phyloP scores from a whole-genome alignment of 176 grass and related monocot species.

The Phoenix dactylifera region DNA sequence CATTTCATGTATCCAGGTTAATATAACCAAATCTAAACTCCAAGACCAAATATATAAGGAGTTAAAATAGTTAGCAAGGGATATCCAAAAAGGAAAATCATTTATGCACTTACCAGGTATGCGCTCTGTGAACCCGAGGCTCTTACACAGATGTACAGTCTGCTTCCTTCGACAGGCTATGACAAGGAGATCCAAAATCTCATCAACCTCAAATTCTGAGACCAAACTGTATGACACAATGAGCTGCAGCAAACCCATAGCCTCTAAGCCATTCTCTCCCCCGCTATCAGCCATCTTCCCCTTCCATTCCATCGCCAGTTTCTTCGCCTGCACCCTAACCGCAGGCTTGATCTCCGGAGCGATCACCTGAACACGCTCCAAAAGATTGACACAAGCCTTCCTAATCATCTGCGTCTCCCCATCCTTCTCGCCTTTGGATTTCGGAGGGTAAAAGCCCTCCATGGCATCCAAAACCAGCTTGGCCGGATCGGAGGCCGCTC shows the following conservation, averaged over 20 bases:
- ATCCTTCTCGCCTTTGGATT: not conserved
- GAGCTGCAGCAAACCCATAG: conserved; percentile 3
- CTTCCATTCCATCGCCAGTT: conserved; percentile 10
- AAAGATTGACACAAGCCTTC: conserved; percentile 16
- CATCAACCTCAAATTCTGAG: conserved; percentile 12
- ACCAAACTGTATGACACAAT: conserved; percentile 3
- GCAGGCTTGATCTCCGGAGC: conserved; percentile 5
- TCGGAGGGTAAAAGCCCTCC: conserved; percentile 9
- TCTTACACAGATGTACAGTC: conserved; percentile 11
- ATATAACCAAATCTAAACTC: no score
- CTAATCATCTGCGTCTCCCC: conserved; percentile 3
- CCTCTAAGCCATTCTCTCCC: conserved; percentile 2
- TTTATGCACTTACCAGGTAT: conserved; percentile 6
- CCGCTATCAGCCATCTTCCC: not conserved
- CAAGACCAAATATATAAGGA: no score
- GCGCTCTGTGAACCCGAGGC: not conserved
- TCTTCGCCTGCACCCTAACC: conserved; percentile 2
- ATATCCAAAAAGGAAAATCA: no score
- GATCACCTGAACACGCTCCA: conserved; percentile 15
- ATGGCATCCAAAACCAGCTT: conserved; percentile 26
- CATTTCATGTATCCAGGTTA: no score
- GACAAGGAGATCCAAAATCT: conserved; percentile 7
- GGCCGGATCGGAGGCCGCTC: conserved; percentile 26
- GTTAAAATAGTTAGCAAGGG: no score
- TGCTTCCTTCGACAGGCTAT: conserved; percentile 10